Conservation (phyloP, 306 rosid genomes). For the Vigna mungo region DNA sequence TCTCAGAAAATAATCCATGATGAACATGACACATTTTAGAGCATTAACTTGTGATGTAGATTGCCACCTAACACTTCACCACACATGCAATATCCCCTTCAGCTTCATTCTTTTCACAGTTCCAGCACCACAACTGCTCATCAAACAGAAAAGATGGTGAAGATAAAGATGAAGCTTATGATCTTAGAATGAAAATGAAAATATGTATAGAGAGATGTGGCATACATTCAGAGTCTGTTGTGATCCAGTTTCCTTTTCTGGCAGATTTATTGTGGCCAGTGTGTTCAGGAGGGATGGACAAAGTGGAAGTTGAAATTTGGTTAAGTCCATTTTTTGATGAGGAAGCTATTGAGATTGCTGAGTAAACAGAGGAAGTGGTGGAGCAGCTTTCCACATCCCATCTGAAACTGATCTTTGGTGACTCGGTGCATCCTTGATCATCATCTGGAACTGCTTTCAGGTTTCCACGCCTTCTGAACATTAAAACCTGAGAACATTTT, state of each 20-base stretch:
- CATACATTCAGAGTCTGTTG: constrained; percentile 93
- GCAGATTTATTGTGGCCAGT: constrained; percentile 34
- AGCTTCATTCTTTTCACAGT: constrained; percentile 57
- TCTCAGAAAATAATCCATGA: constrained; percentile 23
- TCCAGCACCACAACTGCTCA: constrained; percentile 94
- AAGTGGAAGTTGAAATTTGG: constrained; percentile 43
- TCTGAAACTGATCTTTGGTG: constrained; percentile 91
- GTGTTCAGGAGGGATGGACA: constrained; percentile 48
- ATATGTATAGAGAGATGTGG: not conserved
- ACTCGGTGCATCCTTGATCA: constrained; percentile 61
- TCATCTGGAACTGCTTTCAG: constrained; percentile 63
- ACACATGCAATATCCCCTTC: constrained; percentile 29
- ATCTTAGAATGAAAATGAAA: not conserved
- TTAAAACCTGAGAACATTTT: constrained; percentile 59
- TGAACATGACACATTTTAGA: constrained; percentile 33
- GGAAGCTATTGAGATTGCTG: constrained; percentile 63
- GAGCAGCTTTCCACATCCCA: constrained; percentile 90
- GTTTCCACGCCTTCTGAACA: constrained; percentile 61
- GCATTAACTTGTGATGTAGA: constrained; percentile 44
- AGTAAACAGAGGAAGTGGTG: constrained; percentile 70
- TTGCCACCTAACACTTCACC: constrained; percentile 39
- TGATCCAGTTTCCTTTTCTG: constrained; percentile 90
- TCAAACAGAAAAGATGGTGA: constrained; percentile 2
- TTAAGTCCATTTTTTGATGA: constrained; percentile 50
- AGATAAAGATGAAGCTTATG: not conserved